Percentiles rank a stretch among this genome's conserved stretches.
Evolutionary conservation across 768 basidiomycete genomes (phyloP).

Genomic region (Phaffia australis): DNA sequence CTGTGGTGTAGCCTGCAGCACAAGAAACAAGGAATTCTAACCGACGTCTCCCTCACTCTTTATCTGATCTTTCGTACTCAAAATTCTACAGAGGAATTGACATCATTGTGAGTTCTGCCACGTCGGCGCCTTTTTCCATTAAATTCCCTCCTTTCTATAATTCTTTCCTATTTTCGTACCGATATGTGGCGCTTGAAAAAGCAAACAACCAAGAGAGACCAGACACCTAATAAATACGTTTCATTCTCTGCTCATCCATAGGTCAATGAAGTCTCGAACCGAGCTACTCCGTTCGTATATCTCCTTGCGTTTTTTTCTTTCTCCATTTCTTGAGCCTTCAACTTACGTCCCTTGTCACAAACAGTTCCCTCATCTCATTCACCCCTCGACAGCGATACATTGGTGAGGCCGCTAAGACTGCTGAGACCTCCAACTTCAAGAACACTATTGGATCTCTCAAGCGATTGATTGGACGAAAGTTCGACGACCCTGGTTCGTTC

Average conservation of each 20-base stretch:
- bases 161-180: not conserved
- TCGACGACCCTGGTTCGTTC: constrained; percentile 26
- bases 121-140: not conserved
- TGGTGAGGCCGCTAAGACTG: constrained; percentile 92
- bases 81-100: constrained; percentile 60
- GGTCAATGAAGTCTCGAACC: constrained; percentile 91
- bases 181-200: no score
- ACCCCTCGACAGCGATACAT: constrained; percentile 80
- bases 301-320: not conserved
- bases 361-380: constrained; percentile 86
- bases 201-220: no score
- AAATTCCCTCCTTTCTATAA: not conserved
- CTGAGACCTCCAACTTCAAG: constrained; percentile 94
- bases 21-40: not conserved
- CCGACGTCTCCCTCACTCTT: not conserved
- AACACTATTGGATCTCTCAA: constrained; percentile 93
- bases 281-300: constrained; percentile 74
- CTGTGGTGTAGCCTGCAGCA: not conserved
- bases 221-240: no score
- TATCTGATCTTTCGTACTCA: not conserved
- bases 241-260: not conserved
- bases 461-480: constrained; percentile 70
- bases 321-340: not conserved
- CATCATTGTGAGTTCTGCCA: constrained; percentile 53
- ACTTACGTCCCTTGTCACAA: not conserved